Base-by-base conservation (phyloP, 2,329 filamentous ascomycete genomes). In the Xylaria sp. region DNA sequence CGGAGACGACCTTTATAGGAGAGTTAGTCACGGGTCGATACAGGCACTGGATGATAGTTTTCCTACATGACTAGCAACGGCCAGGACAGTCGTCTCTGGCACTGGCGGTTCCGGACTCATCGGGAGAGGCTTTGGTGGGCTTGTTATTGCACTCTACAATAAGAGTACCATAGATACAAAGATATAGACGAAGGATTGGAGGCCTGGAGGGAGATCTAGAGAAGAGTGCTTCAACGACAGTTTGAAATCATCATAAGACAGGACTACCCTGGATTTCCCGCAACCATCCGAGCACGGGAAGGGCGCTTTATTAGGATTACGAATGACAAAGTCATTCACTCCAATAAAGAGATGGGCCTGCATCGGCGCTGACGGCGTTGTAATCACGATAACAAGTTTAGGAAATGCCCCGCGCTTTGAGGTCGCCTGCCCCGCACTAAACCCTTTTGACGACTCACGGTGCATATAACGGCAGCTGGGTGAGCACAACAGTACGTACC, bases 61-160 rank as follows among this genome's bases (percentile, higher is more conserved):
- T 58, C 73, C 71, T 75, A 97, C 93, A 93, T 97, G 93, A 79
- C 93, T 97, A 75, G 93, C 93, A 70, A 97, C 86, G 60, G 93
- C 93, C 74, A 97, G 84, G 64, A 97, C 92, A 69, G 81, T 80
- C 58, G 86, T 87, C 70, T 87, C 84, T 35, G 84, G 84, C 38
- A 87, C 77, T 35, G 76, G 80, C 17, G 75, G 72, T 59, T 78
- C 76, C 58, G 74, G 62, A 53, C 71, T 71, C 79, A 81, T 81
- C 44, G 59, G 41, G 13, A 19, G 23, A 10, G 21, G 13, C 38
- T 13, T 3, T 15, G 15, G 25, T 19, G 8, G 15, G 10, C 17
- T 44, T 17, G 37, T 17, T 44, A 33, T 49, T 11, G 21, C 25
- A 31, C 29, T 19, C 44, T 4, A 10, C 17, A 25, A 5, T 9